These are phyloP conservation scores for Huntiella bhutanensis DNA, from an alignment of 2,329 filamentous ascomycete species.

Conservation along the genomic window DNA sequence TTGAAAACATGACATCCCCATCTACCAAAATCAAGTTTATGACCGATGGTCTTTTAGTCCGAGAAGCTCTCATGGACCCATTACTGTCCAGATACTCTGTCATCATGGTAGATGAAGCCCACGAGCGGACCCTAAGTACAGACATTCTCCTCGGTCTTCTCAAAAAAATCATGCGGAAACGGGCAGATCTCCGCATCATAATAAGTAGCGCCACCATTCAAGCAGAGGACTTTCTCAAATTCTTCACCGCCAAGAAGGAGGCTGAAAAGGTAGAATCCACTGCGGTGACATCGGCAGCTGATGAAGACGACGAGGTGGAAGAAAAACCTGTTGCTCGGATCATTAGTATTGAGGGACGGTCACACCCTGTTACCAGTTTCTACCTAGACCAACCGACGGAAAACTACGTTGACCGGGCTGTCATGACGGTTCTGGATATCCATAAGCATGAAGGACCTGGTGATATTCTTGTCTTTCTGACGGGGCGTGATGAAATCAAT, in stretches of 20 bases:
- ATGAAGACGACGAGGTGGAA: background rate
- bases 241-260: conserved; percentile 34
- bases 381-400: conserved; percentile 63
- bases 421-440: conserved; percentile 74
- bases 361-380: conserved; percentile 73
- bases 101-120: conserved; percentile 95
- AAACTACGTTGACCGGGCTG: conserved; percentile 68
- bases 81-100: conserved; percentile 79
- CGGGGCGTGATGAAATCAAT: conserved; percentile 86
- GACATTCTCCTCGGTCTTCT: conserved; percentile 77
- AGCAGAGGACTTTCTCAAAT: conserved; percentile 65
- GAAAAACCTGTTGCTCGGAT: conserved; percentile 8
- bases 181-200: conserved; percentile 69
- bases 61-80: conserved; percentile 86
- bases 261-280: background rate
- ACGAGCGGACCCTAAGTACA: conserved; percentile 82
- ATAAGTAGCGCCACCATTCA: conserved; percentile 88
- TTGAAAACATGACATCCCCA: conserved; percentile 80
- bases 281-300: conserved; percentile 27
- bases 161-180: conserved; percentile 70
- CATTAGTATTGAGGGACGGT: conserved; percentile 56
- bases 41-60: conserved; percentile 77
- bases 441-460: conserved; percentile 64
- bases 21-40: conserved; percentile 84
- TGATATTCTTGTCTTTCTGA: conserved; percentile 80